phyloP scores from a whole-genome alignment of 306 rosid species.

The Clitoria ternatea region DNA sequence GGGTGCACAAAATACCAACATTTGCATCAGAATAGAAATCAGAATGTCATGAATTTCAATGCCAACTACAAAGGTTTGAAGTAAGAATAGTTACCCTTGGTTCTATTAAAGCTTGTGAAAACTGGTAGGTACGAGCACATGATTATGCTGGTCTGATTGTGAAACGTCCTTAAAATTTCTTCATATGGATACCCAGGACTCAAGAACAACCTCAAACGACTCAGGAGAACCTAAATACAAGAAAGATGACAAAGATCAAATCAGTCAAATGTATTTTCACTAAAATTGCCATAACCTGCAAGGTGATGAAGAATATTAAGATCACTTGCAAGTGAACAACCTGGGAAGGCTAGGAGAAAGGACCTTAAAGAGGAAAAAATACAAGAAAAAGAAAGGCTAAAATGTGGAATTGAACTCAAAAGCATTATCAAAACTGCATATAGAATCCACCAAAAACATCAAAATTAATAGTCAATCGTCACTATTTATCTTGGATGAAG shows the following conservation, averaged over 20 bases:
- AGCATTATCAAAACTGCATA: background rate
- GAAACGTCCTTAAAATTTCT: slow-evolving; percentile 88
- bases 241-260: slow-evolving; percentile 3
- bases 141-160: slow-evolving; percentile 87
- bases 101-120: slow-evolving; percentile 86
- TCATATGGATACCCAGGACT: slow-evolving; percentile 99
- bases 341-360: background rate
- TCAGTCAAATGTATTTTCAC: background rate
- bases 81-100: slow-evolving; percentile 57
- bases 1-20: slow-evolving; percentile 17
- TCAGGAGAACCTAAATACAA: slow-evolving; percentile 76
- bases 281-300: background rate
- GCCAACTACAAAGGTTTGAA: background rate
- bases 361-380: background rate
- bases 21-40: slow-evolving; percentile 4
- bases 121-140: slow-evolving; percentile 97
- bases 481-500: background rate
- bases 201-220: slow-evolving; percentile 94
- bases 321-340: background rate
- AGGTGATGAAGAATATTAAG: background rate
- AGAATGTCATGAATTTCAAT: background rate
- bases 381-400: background rate
- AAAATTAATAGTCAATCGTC: background rate
- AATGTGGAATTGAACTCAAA: background rate
- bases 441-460: background rate